A percentile compares a stretch with the other conserved stretches of the same genome.
These are phyloP conservation scores for Euclidium syriacum DNA, from an alignment of 345 rosid genomes.

Conservation along the genomic window DNA sequence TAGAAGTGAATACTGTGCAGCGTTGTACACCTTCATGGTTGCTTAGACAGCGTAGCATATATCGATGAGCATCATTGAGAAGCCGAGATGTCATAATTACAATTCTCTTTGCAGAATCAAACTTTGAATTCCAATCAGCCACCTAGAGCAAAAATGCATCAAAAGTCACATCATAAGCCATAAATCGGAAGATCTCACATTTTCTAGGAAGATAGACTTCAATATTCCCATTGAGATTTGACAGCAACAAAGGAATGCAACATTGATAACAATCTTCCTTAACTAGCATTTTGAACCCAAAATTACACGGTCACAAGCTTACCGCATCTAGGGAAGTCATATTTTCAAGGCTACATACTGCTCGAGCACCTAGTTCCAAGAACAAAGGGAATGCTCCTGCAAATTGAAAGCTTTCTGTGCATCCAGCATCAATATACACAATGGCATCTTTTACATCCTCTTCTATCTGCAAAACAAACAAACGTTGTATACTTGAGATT, in stretches of 20 bases:
- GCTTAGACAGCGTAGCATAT: slow-evolving; percentile 73
- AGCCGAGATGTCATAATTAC: slow-evolving; percentile 76
- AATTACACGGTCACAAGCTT: slow-evolving; percentile 24
- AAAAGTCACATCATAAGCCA: not conserved
- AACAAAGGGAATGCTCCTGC: slow-evolving; percentile 78
- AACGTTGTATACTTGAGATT: not conserved
- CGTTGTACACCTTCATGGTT: slow-evolving; percentile 45
- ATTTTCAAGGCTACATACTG: slow-evolving; percentile 81
- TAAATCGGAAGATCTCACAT: not conserved
- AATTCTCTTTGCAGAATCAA: slow-evolving; percentile 43
- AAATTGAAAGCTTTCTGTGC: slow-evolving; percentile 87
- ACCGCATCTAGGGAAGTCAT: slow-evolving; percentile 73
- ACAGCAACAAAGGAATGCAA: not conserved
- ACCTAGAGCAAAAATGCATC: slow-evolving; percentile 37
- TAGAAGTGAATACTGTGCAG: slow-evolving; percentile 68
- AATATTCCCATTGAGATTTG: not conserved
- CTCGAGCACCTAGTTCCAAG: slow-evolving; percentile 62
- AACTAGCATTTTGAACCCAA: not conserved
- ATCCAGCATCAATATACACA: slow-evolving; percentile 85
- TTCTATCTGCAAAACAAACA: slow-evolving; percentile 40
- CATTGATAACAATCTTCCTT: not conserved
- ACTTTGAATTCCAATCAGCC: slow-evolving; percentile 64
- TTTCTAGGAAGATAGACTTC: not conserved
- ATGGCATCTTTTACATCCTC: slow-evolving; percentile 64
- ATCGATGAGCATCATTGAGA: slow-evolving; percentile 90